Evolutionary conservation across 2,329 filamentous ascomycete species (phyloP).

Genomic region (Phialophora tarda): DNA sequence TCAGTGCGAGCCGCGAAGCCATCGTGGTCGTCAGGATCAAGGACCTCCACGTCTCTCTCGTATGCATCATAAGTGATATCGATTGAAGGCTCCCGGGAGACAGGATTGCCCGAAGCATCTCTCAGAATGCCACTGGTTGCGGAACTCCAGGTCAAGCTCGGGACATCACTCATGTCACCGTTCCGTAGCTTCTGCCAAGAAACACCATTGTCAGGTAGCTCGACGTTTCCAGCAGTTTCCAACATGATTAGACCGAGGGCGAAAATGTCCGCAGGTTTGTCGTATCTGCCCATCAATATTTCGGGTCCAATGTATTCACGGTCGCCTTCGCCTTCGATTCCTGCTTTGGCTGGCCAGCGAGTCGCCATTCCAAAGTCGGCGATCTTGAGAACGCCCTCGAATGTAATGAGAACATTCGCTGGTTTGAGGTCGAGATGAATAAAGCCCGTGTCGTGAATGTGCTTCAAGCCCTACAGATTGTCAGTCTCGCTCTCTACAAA

Average conservation of each 20-base stretch:
- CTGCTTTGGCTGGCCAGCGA: constrained; percentile 73
- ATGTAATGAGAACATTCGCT: constrained; percentile 69
- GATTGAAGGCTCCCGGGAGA: constrained; percentile 53
- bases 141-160: constrained; percentile 80
- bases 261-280: constrained; percentile 92
- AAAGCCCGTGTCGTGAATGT: constrained; percentile 87
- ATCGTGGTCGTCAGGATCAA: constrained; percentile 41
- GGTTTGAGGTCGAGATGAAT: constrained; percentile 72
- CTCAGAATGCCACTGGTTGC: constrained; percentile 72
- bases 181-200: constrained; percentile 89
- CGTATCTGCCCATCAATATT: constrained; percentile 81
- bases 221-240: constrained; percentile 91
- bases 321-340: constrained; percentile 90
- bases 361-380: constrained; percentile 76
- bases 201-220: constrained; percentile 88
- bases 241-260: constrained; percentile 92
- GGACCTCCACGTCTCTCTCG: constrained; percentile 41
- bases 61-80: constrained; percentile 50
- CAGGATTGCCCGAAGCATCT: constrained; percentile 74
- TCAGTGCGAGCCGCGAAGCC: constrained; percentile 36
- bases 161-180: constrained; percentile 86
- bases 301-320: constrained; percentile 96
- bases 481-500: constrained; percentile 38
- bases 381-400: constrained; percentile 69
- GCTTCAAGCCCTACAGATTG: constrained; percentile 73